Base-by-base conservation (phyloP, 2,329 filamentous ascomycete genomes). In the Claviceps fusiformis region DNA sequence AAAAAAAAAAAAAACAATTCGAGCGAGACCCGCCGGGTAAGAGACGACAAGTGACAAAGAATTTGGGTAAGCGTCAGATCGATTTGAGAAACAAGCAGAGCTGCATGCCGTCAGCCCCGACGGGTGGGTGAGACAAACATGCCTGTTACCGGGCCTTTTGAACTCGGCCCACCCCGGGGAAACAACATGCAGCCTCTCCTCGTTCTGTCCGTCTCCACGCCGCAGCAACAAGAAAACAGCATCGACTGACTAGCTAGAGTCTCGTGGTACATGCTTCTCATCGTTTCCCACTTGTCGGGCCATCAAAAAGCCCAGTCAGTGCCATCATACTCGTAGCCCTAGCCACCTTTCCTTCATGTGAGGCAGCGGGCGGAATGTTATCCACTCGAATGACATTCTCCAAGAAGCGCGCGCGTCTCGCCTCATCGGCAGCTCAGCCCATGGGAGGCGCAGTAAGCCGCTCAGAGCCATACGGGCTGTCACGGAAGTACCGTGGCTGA, bases 401-500 rank as follows among this genome's bases (percentile, higher is more conserved):
- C 15, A 7, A 41, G 15, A 41, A 8, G 39, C 15, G 17, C 15
- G n/a, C 15, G 39, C 39, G 10, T 13, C 8, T 19, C 35, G 15
- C 8, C 48, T 57, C 54, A 55, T 52, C 55, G 57, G 43, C 52
- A 53, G 43, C n/a, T 45, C 55, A 51, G 35, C 58, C 61, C 54
- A 60, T 52, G 50, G 62, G 63, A 57, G 66, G 62, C 8, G 73
- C 69, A 45, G 75, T 72, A 52, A 78, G 59, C 24, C 61, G 63
- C 47, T 69, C 63, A 50, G 67, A 65, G 47, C 70, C 64, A 60
- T 77, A 77, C 3, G 75, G 71, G 57, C 75, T 75, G 54, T 71
- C 74, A 58, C 78, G 74, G 49, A 68, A 63, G 61, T 76, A 77
- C 57, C 65, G 73, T 55, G 75, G 73, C 53, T 70, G 71, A 45